Evolutionary conservation across 139 green algal genomes (phyloP).

Genomic region (Raphidocelis subcapitata): DNA sequence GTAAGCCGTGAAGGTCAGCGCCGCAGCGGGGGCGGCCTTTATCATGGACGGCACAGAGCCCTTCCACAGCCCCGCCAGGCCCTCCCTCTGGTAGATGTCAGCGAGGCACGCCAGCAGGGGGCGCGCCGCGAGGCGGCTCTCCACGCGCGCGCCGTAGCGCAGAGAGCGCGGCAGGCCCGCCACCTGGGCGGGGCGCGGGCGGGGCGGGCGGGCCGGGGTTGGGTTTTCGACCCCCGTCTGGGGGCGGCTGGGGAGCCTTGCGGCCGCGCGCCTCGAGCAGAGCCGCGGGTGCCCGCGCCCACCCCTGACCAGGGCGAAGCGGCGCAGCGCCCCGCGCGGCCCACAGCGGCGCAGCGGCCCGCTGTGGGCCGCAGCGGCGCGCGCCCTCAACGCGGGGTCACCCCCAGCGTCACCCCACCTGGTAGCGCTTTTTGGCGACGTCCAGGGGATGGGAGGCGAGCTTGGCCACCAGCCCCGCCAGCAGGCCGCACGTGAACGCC

Average conservation of each 20-base stretch:
- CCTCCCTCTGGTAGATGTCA: constrained; percentile 67
- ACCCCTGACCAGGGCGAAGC: too few relatives aligned
- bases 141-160: constrained; percentile 76
- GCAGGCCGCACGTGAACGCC: constrained; percentile 41
- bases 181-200: constrained; percentile 51
- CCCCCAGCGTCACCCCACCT: constrained; percentile 74
- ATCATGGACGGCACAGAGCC: constrained; percentile 84
- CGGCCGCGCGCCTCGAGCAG: too few relatives aligned
- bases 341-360: too few relatives aligned
- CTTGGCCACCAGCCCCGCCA: constrained; percentile 85
- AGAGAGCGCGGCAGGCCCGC: constrained; percentile 66
- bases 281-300: too few relatives aligned
- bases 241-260: too few relatives aligned
- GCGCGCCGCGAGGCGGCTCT: constrained; percentile 38
- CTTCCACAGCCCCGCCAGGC: constrained; percentile 91
- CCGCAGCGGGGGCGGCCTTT: constrained; percentile 91
- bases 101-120: constrained; percentile 55
- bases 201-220: too few relatives aligned
- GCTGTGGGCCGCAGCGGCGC: too few relatives aligned
- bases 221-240: too few relatives aligned
- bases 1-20: constrained; percentile 88
- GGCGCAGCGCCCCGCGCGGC: too few relatives aligned
- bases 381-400: too few relatives aligned
- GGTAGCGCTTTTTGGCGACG: constrained; percentile 97
- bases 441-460: constrained; percentile 90